Conservation (phyloP, 1,284 basidiomycete species). For the Sporisorium scitamineum region DNA sequence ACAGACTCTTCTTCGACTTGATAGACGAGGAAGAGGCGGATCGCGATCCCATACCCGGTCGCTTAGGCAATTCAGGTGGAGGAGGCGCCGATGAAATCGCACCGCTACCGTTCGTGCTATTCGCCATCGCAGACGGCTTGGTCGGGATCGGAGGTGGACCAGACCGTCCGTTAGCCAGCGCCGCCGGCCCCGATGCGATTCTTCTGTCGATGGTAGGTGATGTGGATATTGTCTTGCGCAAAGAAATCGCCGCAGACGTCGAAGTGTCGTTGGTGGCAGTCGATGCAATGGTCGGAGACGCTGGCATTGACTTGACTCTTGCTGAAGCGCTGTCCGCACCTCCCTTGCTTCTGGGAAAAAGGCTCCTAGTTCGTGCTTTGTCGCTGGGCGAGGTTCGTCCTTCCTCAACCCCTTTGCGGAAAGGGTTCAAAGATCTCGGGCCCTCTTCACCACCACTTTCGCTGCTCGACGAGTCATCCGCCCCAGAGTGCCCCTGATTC, state of each 20-base stretch:
- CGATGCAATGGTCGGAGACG: slow-evolving; percentile 21
- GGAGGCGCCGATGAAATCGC: slow-evolving; percentile 5
- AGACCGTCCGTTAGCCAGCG: slow-evolving; percentile 11
- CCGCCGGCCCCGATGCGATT: slow-evolving; percentile 31
- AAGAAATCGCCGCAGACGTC: not conserved
- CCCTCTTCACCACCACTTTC: slow-evolving; percentile 16
- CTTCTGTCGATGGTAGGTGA: slow-evolving; percentile 30
- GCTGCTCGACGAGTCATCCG: slow-evolving; percentile 10
- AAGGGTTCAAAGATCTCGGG: slow-evolving; percentile 12
- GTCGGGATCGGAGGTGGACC: slow-evolving; percentile 43
- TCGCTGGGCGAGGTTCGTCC: not conserved
- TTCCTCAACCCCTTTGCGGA: slow-evolving; percentile 5
- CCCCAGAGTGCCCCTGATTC: slow-evolving; percentile 12
- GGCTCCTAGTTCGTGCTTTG: not conserved
- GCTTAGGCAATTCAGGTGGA: slow-evolving; percentile 39
- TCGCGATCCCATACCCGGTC: slow-evolving; percentile 40
- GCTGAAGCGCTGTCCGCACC: not conserved
- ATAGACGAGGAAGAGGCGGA: slow-evolving; percentile 43
- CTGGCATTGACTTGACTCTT: slow-evolving; percentile 10
- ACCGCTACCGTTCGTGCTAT: not conserved
- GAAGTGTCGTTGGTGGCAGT: slow-evolving; percentile 1
- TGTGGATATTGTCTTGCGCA: slow-evolving; percentile 30
- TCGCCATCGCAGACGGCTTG: slow-evolving; percentile 26
- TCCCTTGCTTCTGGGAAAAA: not conserved
- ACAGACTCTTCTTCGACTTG: slow-evolving; percentile 40